phyloP scores from a whole-genome alignment of 108 stramenopile species.

The Cylindrotheca closterium region DNA sequence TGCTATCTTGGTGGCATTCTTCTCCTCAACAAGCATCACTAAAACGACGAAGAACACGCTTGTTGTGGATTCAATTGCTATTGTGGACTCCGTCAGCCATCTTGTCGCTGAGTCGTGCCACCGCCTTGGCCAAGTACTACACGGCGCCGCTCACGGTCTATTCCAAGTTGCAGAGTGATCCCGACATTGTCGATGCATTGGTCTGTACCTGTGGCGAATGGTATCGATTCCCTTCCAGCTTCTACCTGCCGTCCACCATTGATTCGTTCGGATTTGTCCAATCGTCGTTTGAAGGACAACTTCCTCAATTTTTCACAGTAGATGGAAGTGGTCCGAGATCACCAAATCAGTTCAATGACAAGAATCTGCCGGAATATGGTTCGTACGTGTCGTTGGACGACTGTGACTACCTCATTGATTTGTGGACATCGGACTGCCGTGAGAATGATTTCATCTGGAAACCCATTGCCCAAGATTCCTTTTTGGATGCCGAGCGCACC shows the following conservation, averaged over 20 bases:
- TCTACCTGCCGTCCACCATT: slow-evolving; percentile 70
- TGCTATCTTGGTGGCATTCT: neutral
- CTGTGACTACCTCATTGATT: slow-evolving; percentile 82
- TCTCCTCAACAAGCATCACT: slow-evolving; percentile 1
- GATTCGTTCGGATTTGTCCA: slow-evolving; percentile 74
- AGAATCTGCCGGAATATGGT: slow-evolving; percentile 67
- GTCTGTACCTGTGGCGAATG: slow-evolving; percentile 96
- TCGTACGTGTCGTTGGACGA: slow-evolving; percentile 47
- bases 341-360: slow-evolving; percentile 72
- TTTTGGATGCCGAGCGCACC: slow-evolving; percentile 43
- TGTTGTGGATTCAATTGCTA: slow-evolving; percentile 20
- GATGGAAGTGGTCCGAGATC: slow-evolving; percentile 47
- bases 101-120: slow-evolving; percentile 58
- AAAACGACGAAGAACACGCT: slow-evolving; percentile 15
- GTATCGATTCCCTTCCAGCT: slow-evolving; percentile 93
- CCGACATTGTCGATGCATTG: slow-evolving; percentile 11
- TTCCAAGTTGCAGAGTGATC: slow-evolving; percentile 23
- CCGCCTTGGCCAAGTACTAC: slow-evolving; percentile 71
- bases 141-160: slow-evolving; percentile 73
- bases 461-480: slow-evolving; percentile 28
- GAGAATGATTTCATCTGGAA: slow-evolving; percentile 29
- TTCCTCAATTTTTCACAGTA: slow-evolving; percentile 83
- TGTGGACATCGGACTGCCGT: slow-evolving; percentile 33
- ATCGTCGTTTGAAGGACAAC: slow-evolving; percentile 88
- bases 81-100: slow-evolving; percentile 35